These are phyloP conservation scores for Xerocomus nothofagi DNA, from an alignment of 1,284 basidiomycete genomes.

Conservation along the genomic window DNA sequence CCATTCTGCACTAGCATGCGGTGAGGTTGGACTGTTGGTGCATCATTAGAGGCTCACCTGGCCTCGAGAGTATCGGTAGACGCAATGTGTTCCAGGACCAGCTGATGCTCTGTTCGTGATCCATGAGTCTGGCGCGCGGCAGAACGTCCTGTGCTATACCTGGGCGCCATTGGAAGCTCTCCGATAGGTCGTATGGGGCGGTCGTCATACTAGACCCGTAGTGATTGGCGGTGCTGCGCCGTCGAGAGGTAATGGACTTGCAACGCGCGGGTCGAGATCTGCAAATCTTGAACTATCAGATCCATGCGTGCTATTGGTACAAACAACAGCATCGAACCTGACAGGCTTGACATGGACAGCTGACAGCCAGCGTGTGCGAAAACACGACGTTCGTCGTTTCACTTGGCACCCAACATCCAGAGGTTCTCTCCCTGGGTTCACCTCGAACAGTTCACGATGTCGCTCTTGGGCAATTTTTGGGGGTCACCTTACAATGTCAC, in stretches of 20 bases:
- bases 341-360: too few species aligned
- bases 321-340: neutral
- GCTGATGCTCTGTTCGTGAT: slow-evolving; percentile 54
- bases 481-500: slow-evolving; percentile 7
- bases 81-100: slow-evolving; percentile 65
- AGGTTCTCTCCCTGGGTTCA: neutral
- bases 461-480: slow-evolving; percentile 8
- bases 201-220: slow-evolving; percentile 20
- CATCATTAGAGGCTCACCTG: slow-evolving; percentile 47
- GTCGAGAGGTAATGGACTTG: too few species aligned
- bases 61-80: slow-evolving; percentile 61
- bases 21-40: slow-evolving; percentile 10
- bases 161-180: slow-evolving; percentile 45
- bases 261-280: neutral
- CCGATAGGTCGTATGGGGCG: slow-evolving; percentile 17
- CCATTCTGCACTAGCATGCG: slow-evolving; percentile 68
- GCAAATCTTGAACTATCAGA: neutral
- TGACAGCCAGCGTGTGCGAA: slow-evolving; percentile 3
- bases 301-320: too few species aligned
- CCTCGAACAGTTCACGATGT: slow-evolving; percentile 16
- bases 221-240: neutral
- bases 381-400: neutral
- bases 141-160: slow-evolving; percentile 36
- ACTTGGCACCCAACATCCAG: neutral
- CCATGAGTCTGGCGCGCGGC: slow-evolving; percentile 9